These are phyloP conservation scores for Lizanozyma gosingica DNA, from an alignment of 1,139 yeast genomes.

Conservation along the genomic window DNA sequence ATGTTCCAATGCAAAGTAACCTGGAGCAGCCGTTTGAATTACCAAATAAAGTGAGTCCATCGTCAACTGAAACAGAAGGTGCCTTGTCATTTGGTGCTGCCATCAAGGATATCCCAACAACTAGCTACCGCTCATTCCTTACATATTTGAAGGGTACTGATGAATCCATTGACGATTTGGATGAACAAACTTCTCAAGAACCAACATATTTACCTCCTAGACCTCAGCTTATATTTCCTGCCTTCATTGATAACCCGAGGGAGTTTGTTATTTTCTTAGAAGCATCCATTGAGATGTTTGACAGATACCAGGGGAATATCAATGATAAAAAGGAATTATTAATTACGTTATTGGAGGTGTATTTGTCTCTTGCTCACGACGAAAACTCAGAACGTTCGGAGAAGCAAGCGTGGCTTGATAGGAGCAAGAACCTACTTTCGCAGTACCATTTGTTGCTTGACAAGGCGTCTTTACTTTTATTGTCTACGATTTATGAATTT, in stretches of 20 bases:
- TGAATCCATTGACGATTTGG: constrained; percentile 7
- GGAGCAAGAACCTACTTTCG: constrained; percentile 48
- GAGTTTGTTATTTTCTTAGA: constrained; percentile 92
- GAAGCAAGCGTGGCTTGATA: constrained; percentile 47
- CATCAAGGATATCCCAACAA: constrained; percentile 20
- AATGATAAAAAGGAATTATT: constrained; percentile 66
- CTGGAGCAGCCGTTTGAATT: constrained; percentile 7
- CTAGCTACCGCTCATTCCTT: constrained; percentile 66
- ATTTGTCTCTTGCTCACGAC: constrained; percentile 50
- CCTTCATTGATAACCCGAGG: constrained; percentile 75
- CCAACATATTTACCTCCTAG: constrained; percentile 90
- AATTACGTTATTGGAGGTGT: constrained; percentile 75
- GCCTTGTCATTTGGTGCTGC: not conserved
- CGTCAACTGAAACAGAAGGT: constrained; percentile 2
- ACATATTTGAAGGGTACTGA: constrained; percentile 42
- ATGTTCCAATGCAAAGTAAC: constrained; percentile 30
- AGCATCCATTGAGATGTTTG: constrained; percentile 79
- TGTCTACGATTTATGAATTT: constrained; percentile 59
- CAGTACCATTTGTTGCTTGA: constrained; percentile 41
- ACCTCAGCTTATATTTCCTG: constrained; percentile 79
- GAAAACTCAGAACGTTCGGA: constrained; percentile 20
- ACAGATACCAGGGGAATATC: constrained; percentile 61
- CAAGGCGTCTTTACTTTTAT: constrained; percentile 48
- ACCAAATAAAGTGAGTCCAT: constrained; percentile 3
- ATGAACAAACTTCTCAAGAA: constrained; percentile 7